Evolutionary conservation across 306 rosid genomes (phyloP).

Genomic region (Adenanthera pavonina): DNA sequence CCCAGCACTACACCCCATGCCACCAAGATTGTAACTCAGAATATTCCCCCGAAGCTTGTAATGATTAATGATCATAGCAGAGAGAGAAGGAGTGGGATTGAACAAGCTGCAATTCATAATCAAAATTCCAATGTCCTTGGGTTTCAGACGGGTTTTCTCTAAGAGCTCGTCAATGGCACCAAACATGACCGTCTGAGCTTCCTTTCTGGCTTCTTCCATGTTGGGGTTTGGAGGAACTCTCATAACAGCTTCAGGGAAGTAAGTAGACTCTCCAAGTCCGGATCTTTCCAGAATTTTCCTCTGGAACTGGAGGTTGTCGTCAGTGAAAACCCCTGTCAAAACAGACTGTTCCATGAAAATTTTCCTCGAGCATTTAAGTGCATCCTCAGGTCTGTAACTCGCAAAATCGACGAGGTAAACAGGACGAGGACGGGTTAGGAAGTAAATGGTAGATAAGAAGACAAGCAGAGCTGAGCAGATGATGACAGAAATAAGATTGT

Average conservation of each 20-base stretch:
- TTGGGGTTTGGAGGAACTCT: constrained; percentile 65
- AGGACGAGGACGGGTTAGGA: constrained; percentile 53
- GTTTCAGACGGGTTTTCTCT: constrained; percentile 53
- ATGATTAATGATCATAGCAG: constrained; percentile 66
- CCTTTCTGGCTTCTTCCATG: constrained; percentile 65
- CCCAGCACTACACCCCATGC: constrained; percentile 82
- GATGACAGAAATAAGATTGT: constrained; percentile 53
- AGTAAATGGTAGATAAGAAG: constrained; percentile 56
- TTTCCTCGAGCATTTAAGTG: constrained; percentile 57
- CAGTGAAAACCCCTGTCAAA: constrained; percentile 50
- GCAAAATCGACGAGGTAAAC: constrained; percentile 68
- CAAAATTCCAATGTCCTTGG: constrained; percentile 64
- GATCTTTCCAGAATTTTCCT: constrained; percentile 64
- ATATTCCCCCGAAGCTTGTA: constrained; percentile 67
- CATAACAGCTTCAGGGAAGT: constrained; percentile 65
- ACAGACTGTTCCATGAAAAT: constrained; percentile 56
- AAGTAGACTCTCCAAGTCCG: constrained; percentile 68
- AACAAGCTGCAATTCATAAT: constrained; percentile 73
- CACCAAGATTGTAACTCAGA: constrained; percentile 61
- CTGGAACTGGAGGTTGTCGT: constrained; percentile 58
- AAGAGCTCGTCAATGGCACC: constrained; percentile 67
- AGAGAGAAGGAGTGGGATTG: constrained; percentile 67
- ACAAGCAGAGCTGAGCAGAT: constrained; percentile 55
- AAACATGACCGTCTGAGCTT: constrained; percentile 65
- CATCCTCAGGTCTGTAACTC: constrained; percentile 66